phyloP scores from a whole-genome alignment of 768 basidiomycete species.

The Hericium rajendrae region DNA sequence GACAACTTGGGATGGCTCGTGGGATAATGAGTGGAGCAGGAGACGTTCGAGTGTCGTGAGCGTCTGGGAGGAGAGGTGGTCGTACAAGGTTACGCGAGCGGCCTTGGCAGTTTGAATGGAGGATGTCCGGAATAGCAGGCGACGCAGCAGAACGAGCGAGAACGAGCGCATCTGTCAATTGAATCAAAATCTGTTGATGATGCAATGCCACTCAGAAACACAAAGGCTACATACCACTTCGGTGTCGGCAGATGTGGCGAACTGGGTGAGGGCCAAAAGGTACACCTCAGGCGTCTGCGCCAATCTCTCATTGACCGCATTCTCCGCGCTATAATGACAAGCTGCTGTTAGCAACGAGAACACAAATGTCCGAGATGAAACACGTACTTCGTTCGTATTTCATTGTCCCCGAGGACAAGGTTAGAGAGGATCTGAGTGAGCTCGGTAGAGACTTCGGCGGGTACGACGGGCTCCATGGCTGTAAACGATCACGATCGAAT shows the following conservation, averaged over 20 bases:
- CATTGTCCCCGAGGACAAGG: constrained; percentile 76
- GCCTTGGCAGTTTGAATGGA: constrained; percentile 25
- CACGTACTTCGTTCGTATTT: constrained; percentile 59
- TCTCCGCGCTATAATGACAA: constrained; percentile 48
- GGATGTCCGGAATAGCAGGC: constrained; percentile 62
- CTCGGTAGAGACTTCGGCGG: constrained; percentile 63
- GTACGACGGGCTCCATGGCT: constrained; percentile 20
- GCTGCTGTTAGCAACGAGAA: neutral
- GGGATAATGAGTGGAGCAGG: constrained; percentile 57
- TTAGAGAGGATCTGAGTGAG: constrained; percentile 81
- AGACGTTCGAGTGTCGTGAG: constrained; percentile 63
- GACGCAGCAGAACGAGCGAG: constrained; percentile 70
- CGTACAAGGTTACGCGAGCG: constrained; percentile 57
- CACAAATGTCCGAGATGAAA: neutral
- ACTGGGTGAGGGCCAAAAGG: constrained; percentile 69
- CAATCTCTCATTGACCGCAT: constrained; percentile 72
- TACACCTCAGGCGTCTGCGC: constrained; percentile 73
- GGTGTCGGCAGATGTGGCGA: constrained; percentile 66
- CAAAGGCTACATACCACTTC: constrained; percentile 53
- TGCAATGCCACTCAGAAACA: neutral
- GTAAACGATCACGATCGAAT: neutral
- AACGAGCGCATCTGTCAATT: constrained; percentile 71
- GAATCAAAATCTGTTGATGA: neutral
- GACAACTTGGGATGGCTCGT: constrained; percentile 50
- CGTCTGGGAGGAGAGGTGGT: constrained; percentile 60